phyloP scores from a whole-genome alignment of 306 rosid species.

The Arachis stenosperma region DNA sequence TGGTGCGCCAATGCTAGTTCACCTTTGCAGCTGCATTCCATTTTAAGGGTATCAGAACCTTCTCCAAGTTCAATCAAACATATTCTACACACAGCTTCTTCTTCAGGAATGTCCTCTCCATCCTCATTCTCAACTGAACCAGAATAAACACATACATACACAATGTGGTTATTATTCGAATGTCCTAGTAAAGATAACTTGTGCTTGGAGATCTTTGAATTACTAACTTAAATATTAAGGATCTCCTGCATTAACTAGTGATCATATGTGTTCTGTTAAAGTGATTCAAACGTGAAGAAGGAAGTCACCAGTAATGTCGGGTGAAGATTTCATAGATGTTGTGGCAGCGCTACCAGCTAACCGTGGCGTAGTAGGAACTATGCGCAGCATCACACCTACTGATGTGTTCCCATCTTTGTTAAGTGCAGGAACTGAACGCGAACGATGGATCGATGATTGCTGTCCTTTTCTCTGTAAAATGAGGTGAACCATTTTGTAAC shows the following conservation, averaged over 20 bases:
- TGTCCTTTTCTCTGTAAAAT: slow-evolving; percentile 51
- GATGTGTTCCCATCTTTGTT: slow-evolving; percentile 2
- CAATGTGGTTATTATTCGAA: slow-evolving; percentile 37
- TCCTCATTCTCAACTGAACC: slow-evolving; percentile 63
- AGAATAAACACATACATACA: slow-evolving; percentile 41
- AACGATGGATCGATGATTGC: slow-evolving; percentile 26
- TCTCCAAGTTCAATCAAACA: slow-evolving; percentile 65
- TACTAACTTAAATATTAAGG: slow-evolving; percentile 2
- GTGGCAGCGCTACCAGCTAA: slow-evolving; percentile 16
- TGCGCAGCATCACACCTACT: slow-evolving; percentile 28
- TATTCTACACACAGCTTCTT: slow-evolving; percentile 74
- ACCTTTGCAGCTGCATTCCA: slow-evolving; percentile 84
- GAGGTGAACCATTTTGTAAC: slow-evolving; percentile 14
- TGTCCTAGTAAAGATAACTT: not conserved
- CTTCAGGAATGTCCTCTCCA: slow-evolving; percentile 57
- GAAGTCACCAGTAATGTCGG: slow-evolving; percentile 13
- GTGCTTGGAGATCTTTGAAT: not conserved
- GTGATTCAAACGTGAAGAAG: slow-evolving; percentile 21
- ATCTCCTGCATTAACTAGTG: not conserved
- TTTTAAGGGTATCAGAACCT: slow-evolving; percentile 59
- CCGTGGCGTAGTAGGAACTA: slow-evolving; percentile 38
- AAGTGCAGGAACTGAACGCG: slow-evolving; percentile 25
- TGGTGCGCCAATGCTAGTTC: slow-evolving; percentile 80
- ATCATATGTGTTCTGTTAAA: too few relatives aligned
- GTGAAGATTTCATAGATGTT: slow-evolving; percentile 11